Conservation (phyloP, 495 filamentous ascomycete genomes). For the Penicillium egyptiacum region DNA sequence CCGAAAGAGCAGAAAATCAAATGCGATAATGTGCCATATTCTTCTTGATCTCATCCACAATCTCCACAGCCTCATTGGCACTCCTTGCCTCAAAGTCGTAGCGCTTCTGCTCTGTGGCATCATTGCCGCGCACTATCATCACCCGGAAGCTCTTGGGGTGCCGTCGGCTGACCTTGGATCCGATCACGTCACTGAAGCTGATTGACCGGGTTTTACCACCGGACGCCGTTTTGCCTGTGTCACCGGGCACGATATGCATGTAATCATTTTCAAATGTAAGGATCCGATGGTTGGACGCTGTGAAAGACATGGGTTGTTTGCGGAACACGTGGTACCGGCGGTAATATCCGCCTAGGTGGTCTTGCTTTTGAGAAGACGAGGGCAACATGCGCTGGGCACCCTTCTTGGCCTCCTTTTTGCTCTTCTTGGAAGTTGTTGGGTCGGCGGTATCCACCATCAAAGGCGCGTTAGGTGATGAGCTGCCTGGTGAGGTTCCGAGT, state of each 20-base stretch:
- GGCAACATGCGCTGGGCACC: constrained; percentile 61
- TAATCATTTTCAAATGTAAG: constrained; percentile 93
- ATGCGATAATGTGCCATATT: constrained; percentile 55
- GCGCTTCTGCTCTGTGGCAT: constrained; percentile 73
- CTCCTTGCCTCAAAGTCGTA: constrained; percentile 95
- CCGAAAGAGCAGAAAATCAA: constrained; percentile 22
- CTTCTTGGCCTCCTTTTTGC: constrained; percentile 74
- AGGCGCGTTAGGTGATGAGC: constrained; percentile 75
- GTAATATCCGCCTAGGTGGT: constrained; percentile 68
- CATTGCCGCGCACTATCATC: constrained; percentile 72
- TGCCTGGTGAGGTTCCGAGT: constrained; percentile 75
- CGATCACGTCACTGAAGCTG: constrained; percentile 88
- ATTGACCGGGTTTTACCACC: constrained; percentile 81
- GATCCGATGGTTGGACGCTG: constrained; percentile 77
- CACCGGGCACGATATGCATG: constrained; percentile 86
- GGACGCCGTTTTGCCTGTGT: constrained; percentile 53
- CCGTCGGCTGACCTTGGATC: constrained; percentile 86
- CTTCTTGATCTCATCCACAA: constrained; percentile 81
- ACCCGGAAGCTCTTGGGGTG: constrained; percentile 93
- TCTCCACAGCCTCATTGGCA: constrained; percentile 76
- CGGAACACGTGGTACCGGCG: constrained; percentile 89
- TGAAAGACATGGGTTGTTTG: constrained; percentile 92
- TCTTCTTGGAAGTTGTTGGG: constrained; percentile 55
- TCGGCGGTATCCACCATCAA: constrained; percentile 54
- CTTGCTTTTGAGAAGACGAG: constrained; percentile 75